A percentile compares a stretch with the other conserved stretches of the same genome.
Evolutionary conservation across 2,329 filamentous ascomycete genomes (phyloP).

Genomic region (Colletotrichum ledebouriae): DNA sequence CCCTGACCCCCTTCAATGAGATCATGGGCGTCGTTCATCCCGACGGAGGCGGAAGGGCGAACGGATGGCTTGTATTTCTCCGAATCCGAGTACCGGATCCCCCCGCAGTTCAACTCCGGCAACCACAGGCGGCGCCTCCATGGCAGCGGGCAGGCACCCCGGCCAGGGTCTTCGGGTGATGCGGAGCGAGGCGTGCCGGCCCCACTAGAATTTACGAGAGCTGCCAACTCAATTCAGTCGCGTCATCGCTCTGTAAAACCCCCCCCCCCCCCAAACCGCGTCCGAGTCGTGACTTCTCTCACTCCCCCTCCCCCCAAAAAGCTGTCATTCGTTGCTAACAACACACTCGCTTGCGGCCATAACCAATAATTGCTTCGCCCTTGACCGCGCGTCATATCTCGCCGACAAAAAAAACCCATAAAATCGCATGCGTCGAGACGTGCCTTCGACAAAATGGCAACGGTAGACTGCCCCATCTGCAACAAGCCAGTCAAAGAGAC

Average conservation of each 20-base stretch:
- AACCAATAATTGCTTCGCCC: not conserved
- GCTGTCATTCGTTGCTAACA: not conserved
- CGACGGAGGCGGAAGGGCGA: slow-evolving; percentile 8
- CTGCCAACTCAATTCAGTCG: slow-evolving; percentile 28
- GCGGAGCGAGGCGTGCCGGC: slow-evolving; percentile 30
- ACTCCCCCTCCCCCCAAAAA: not conserved
- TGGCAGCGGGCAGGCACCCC: not conserved
- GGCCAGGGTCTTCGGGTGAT: slow-evolving; percentile 6
- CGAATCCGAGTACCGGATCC: slow-evolving; percentile 25
- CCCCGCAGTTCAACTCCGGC: slow-evolving; percentile 4
- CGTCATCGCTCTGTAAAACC: slow-evolving; percentile 33
- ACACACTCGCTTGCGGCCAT: not conserved
- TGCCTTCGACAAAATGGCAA: slow-evolving; percentile 36
- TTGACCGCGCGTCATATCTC: too few species aligned
- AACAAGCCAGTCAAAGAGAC: slow-evolving; percentile 76
- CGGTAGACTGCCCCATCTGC: slow-evolving; percentile 86
- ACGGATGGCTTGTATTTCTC: slow-evolving; percentile 31
- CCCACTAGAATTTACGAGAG: slow-evolving; percentile 31
- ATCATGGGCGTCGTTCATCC: slow-evolving; percentile 2
- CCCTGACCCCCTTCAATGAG: not conserved
- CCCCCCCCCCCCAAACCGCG: slow-evolving; percentile 21
- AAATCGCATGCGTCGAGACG: slow-evolving; percentile 8
- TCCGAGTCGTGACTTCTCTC: not conserved
- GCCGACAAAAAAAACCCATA: not conserved
- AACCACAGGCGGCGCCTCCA: not conserved